Evolutionary conservation across 2,329 filamentous ascomycete species (phyloP).

Genomic region (Kalaharituber pfeilii): DNA sequence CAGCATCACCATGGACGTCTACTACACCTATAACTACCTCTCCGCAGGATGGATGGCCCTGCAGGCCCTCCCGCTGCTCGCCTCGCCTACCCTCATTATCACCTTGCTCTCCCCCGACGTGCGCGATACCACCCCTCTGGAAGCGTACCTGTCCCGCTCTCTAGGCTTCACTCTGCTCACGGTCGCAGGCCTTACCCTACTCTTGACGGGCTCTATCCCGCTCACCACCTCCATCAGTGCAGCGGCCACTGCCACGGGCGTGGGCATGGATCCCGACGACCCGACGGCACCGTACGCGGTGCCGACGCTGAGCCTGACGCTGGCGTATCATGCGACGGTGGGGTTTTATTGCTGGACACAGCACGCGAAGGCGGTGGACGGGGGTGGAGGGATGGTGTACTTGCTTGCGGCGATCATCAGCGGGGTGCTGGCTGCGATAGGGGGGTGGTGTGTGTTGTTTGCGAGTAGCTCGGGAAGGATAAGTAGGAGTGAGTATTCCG

Average conservation of each 20-base stretch:
- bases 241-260: not conserved
- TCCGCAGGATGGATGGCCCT: constrained; percentile 36
- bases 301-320: constrained; percentile 48
- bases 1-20: constrained; percentile 21
- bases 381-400: constrained; percentile 41
- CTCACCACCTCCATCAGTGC: constrained; percentile 33
- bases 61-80: constrained; percentile 39
- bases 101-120: constrained; percentile 41
- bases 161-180: constrained; percentile 51
- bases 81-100: constrained; percentile 43
- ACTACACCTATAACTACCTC: constrained; percentile 22
- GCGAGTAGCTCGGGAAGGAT: constrained; percentile 38
- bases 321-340: constrained; percentile 44
- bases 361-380: too few relatives aligned
- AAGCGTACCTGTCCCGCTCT: constrained; percentile 56
- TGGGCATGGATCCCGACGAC: constrained; percentile 23
- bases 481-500: constrained; percentile 31
- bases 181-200: constrained; percentile 44
- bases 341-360: constrained; percentile 53
- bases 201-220: constrained; percentile 54
- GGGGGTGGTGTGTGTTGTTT: constrained; percentile 42
- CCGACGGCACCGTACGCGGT: constrained; percentile 45
- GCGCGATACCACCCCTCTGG: constrained; percentile 42
- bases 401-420: constrained; percentile 42
- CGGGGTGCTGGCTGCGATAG: constrained; percentile 41